Percentiles rank a stretch among this genome's conserved stretches.
Evolutionary conservation across 352 stramenopile genomes (phyloP).

Genomic region (Pythium sukuiense): DNA sequence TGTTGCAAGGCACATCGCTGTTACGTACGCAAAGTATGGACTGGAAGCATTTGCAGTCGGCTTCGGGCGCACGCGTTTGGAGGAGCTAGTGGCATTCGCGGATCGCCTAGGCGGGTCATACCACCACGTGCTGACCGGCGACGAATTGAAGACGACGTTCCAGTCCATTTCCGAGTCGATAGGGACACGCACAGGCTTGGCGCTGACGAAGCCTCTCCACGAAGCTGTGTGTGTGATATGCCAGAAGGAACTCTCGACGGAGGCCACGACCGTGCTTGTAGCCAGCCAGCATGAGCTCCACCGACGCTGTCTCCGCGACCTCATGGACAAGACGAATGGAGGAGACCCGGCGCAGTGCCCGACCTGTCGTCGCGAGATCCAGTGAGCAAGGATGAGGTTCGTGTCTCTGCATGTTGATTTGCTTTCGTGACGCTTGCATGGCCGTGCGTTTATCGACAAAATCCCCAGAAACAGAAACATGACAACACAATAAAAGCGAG

Average conservation of each 20-base stretch:
- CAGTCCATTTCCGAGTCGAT: slow-evolving; percentile 73
- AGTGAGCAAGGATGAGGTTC: too few relatives aligned
- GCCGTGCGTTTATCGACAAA: too few relatives aligned
- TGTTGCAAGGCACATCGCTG: slow-evolving; percentile 52
- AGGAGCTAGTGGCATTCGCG: slow-evolving; percentile 52
- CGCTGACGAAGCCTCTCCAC: slow-evolving; percentile 54
- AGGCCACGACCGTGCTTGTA: slow-evolving; percentile 43
- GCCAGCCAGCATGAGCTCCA: slow-evolving; percentile 58
- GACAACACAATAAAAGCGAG: too few relatives aligned
- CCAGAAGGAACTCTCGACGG: slow-evolving; percentile 49
- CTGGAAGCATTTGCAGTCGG: slow-evolving; percentile 67
- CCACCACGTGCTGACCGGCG: slow-evolving; percentile 56
- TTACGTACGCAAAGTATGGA: slow-evolving; percentile 57
- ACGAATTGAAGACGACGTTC: slow-evolving; percentile 76
- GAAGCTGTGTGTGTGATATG: slow-evolving; percentile 66
- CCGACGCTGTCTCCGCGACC: slow-evolving; percentile 31
- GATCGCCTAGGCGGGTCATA: slow-evolving; percentile 59
- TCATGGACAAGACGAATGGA: slow-evolving; percentile 4
- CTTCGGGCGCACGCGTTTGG: slow-evolving; percentile 66
- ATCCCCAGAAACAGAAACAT: too few relatives aligned
- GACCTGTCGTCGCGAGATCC: slow-evolving; percentile 18
- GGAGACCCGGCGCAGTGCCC: slow-evolving; percentile 8
- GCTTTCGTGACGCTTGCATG: too few relatives aligned
- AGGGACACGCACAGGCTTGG: slow-evolving; percentile 53
- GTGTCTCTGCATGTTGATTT: too few relatives aligned